Conservation (phyloP, 2,329 filamentous ascomycete genomes). For the Paecilomyces sp. region DNA sequence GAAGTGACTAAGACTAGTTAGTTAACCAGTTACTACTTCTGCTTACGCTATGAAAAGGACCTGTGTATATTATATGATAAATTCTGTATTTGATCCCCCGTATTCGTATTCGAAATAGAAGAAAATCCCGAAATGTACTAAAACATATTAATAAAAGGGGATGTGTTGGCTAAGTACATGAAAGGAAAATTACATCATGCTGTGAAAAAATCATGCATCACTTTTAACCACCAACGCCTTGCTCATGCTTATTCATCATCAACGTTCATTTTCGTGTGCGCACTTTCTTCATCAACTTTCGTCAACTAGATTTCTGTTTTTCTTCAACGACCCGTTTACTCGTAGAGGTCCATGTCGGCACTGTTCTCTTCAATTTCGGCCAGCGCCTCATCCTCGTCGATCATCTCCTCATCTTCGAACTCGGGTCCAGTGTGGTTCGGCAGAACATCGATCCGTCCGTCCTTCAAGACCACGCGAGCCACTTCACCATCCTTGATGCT, state of each 20-base stretch:
- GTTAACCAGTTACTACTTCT: too few relatives aligned
- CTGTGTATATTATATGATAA: too few relatives aligned
- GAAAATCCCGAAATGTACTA: not conserved
- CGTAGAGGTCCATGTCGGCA: slow-evolving; percentile 58
- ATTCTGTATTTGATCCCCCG: not conserved
- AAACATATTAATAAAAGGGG: not conserved
- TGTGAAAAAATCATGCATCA: not conserved
- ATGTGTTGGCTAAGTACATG: not conserved
- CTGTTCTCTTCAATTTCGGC: slow-evolving; percentile 59
- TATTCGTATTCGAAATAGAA: not conserved
- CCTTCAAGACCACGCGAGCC: slow-evolving; percentile 70
- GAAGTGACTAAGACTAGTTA: too few relatives aligned
- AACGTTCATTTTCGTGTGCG: too few relatives aligned
- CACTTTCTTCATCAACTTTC: not conserved
- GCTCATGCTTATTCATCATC: not conserved
- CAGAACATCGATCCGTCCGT: slow-evolving; percentile 72
- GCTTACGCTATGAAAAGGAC: too few relatives aligned
- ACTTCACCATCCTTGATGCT: slow-evolving; percentile 77
- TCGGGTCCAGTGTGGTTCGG: slow-evolving; percentile 71
- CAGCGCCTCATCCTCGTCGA: slow-evolving; percentile 67
- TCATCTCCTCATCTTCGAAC: slow-evolving; percentile 60
- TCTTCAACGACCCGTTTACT: slow-evolving; percentile 31
- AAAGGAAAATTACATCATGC: not conserved
- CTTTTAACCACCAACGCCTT: not conserved
- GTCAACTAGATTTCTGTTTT: not conserved